These are phyloP conservation scores for Vigna mungo DNA, from an alignment of 306 rosid species.

Conservation along the genomic window DNA sequence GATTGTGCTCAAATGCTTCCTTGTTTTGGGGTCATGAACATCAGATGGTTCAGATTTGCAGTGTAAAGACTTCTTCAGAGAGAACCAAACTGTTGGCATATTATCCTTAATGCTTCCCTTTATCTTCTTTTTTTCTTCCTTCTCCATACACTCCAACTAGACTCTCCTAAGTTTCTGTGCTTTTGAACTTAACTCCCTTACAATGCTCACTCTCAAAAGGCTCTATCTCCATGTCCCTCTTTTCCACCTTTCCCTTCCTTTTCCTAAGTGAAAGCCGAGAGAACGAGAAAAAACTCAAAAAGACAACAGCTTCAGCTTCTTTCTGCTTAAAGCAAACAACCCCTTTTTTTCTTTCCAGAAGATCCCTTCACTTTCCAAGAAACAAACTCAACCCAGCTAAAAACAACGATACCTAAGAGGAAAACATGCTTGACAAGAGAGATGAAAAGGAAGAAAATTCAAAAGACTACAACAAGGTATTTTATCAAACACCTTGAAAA, in stretches of 20 bases:
- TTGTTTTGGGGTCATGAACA: constrained; percentile 86
- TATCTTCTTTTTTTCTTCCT: background rate
- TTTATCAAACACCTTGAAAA: constrained; percentile 22
- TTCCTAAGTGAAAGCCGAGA: constrained; percentile 44
- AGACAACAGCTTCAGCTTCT: constrained; percentile 31
- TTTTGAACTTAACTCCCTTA: constrained; percentile 7
- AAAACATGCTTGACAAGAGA: constrained; percentile 14
- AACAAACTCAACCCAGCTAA: constrained; percentile 25
- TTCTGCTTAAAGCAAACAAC: constrained; percentile 41
- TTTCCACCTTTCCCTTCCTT: constrained; percentile 36
- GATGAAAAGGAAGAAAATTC: constrained; percentile 6
- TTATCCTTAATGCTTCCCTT: constrained; percentile 15
- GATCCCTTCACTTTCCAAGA: constrained; percentile 41
- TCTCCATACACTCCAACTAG: constrained; percentile 30
- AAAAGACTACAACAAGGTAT: constrained; percentile 11
- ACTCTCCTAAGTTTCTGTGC: constrained; percentile 28
- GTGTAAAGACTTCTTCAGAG: constrained; percentile 80
- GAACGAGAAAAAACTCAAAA: background rate
- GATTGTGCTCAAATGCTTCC: constrained; percentile 70
- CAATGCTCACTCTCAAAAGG: constrained; percentile 45
- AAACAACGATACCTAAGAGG: constrained; percentile 13
- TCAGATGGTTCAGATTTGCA: constrained; percentile 92
- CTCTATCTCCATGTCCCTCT: constrained; percentile 38
- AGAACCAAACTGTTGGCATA: constrained; percentile 93
- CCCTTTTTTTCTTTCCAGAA: constrained; percentile 22